Conservation (phyloP, 805 yeast genomes). For the Monosporozyma yasuniensis region DNA sequence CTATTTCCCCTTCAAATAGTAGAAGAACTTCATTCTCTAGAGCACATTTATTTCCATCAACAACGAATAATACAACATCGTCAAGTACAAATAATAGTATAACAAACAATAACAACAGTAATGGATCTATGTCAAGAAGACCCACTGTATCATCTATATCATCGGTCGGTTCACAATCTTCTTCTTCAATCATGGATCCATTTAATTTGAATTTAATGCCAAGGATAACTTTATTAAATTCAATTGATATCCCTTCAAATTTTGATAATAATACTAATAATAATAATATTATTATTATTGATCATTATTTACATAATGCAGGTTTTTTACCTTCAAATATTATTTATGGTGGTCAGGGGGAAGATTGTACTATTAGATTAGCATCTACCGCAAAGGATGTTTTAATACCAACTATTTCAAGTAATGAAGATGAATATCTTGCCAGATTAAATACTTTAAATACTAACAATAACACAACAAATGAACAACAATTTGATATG, state of each 20-base stretch:
- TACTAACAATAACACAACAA: constrained; percentile 2
- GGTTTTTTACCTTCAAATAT: neutral
- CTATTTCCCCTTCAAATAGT: neutral
- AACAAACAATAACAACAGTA: neutral
- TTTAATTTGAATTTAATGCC: neutral
- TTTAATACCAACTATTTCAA: constrained; percentile 28
- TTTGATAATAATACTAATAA: neutral
- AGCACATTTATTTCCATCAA: neutral
- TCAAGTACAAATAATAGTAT: neutral
- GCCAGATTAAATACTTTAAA: constrained; percentile 11
- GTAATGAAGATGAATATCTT: constrained; percentile 25
- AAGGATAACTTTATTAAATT: neutral
- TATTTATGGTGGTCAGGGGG: neutral
- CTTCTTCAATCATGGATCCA: neutral
- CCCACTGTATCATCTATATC: neutral
- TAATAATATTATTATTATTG: neutral
- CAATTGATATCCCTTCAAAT: neutral
- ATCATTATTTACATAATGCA: neutral
- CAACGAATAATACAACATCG: neutral
- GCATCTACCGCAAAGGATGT: constrained; percentile 30
- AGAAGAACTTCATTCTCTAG: neutral
- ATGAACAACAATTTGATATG: constrained; percentile 1
- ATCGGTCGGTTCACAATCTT: neutral
- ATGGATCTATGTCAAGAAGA: neutral
- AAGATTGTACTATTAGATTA: constrained; percentile 19